phyloP scores from a whole-genome alignment of 2,329 filamentous ascomycete species.

The Penicillium sp. region DNA sequence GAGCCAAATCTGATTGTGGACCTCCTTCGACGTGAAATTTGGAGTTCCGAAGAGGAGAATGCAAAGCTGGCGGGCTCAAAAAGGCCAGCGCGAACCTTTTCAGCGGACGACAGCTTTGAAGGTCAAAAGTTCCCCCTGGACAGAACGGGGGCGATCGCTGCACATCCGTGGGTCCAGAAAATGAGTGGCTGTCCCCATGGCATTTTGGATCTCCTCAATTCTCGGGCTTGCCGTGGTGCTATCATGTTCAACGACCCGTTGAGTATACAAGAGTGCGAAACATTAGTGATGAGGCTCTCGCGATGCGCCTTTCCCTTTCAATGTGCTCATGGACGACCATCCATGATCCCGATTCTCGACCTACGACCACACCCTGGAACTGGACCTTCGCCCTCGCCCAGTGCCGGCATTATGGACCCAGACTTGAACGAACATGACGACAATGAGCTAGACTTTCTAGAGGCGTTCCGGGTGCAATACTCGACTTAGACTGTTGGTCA shows the following conservation, averaged over 20 bases:
- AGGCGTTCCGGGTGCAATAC: constrained; percentile 22
- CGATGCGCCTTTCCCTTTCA: constrained; percentile 52
- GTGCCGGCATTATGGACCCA: neutral
- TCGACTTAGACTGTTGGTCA: constrained; percentile 7
- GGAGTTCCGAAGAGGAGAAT: constrained; percentile 60
- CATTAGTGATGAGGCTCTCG: constrained; percentile 41
- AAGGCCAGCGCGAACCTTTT: constrained; percentile 2
- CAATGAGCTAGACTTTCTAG: constrained; percentile 12
- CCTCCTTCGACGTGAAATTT: constrained; percentile 73
- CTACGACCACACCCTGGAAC: constrained; percentile 21
- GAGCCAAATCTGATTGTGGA: constrained; percentile 74
- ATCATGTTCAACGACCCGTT: constrained; percentile 56
- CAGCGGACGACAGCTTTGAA: neutral
- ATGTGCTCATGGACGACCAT: constrained; percentile 54
- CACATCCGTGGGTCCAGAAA: constrained; percentile 57
- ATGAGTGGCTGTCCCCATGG: constrained; percentile 73
- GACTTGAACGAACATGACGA: constrained; percentile 8
- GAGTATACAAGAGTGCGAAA: constrained; percentile 40
- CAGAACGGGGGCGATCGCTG: neutral
- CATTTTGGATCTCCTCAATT: constrained; percentile 65
- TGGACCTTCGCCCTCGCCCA: neutral
- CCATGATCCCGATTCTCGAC: constrained; percentile 49
- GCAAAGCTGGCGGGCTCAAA: constrained; percentile 7
- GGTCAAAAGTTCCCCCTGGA: neutral
- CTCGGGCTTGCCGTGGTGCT: constrained; percentile 51